phyloP scores from a whole-genome alignment of 75 land plant species.

The Selaginella moellendorffii region DNA sequence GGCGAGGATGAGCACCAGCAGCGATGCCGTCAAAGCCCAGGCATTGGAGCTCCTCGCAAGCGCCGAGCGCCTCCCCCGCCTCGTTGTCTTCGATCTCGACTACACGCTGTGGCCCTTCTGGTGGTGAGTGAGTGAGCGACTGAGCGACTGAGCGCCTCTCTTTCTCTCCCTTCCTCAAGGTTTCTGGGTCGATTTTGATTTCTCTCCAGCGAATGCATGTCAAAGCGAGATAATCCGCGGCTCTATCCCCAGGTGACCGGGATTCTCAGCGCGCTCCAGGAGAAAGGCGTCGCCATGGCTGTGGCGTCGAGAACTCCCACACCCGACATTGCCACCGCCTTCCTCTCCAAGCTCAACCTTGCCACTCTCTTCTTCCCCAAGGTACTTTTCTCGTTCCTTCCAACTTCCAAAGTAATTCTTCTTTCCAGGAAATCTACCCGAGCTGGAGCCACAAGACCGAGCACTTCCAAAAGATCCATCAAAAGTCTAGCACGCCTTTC shows the following conservation, averaged over 20 bases:
- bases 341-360: constrained; percentile 58
- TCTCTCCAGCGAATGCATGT: constrained; percentile 59
- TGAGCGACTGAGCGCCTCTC: neutral
- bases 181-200: too few species aligned
- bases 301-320: constrained; percentile 93
- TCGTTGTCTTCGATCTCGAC: constrained; percentile 96
- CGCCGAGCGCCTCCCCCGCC: constrained; percentile 44
- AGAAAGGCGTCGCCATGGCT: constrained; percentile 73
- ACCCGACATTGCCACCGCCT: constrained; percentile 70
- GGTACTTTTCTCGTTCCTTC: constrained; percentile 30
- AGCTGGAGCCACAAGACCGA: too few species aligned
- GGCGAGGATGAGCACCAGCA: constrained; percentile 9
- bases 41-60: constrained; percentile 48
- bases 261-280: constrained; percentile 63
- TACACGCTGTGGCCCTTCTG: constrained; percentile 99
- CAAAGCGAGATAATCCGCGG: constrained; percentile 62
- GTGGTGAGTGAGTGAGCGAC: constrained; percentile 35
- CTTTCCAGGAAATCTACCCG: too few species aligned
- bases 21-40: constrained; percentile 38
- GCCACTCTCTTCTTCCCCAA: constrained; percentile 57
- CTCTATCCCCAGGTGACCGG: constrained; percentile 79
- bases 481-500: constrained; percentile 53
- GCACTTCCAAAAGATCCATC: constrained; percentile 73
- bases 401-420: too few species aligned
- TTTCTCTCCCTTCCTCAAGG: neutral